Base-by-base conservation (phyloP, 1,284 basidiomycete species). In the Sporisorium exsertum region DNA sequence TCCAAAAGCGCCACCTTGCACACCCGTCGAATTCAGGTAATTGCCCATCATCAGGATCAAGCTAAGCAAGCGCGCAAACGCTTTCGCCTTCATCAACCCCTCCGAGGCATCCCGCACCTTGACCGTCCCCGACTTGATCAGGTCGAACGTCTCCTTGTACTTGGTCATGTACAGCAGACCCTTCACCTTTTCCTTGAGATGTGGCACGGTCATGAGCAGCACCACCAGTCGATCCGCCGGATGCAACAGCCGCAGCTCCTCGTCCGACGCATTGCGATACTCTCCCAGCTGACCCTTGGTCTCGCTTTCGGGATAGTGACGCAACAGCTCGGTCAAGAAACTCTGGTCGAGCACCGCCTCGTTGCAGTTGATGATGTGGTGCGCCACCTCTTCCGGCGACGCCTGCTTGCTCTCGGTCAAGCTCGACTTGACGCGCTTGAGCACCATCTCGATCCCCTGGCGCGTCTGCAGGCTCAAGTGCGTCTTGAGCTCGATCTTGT, bases 211-310 rank as follows among this genome's bases (percentile, higher is more conserved):
- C 84, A 99, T 97, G 46, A 98, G 88, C 78, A 97, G 92, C 42
- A 99, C 95, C 91, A 99, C 95, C 47, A 99, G 89, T 26, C 97
- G 91, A 87, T 99, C 96, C 9, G 97, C 93, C 3, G 93, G 92
- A 87, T 98, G 96, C 32, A 99, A 88, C 50, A 91, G 90, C 43
- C 91, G 91, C 20, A 99, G 89, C 82, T 97, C 95, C 79, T 93
- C 93, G n/a, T 91, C 90, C 64, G 92, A 91, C 8, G 93, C 90
- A 81, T 93, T 94, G 58, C 92, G 90, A 86, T 99, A 96, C 72
- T 85, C 83, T 46, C 84, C 84, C 54, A 85, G 64, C 63, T 83
- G 84, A 3, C 84, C 84, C 66, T 85, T 85, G 47, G 81, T 83
- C 64, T 85, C 84, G 33, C 73, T 79, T 63, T 85, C 84, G 18